Conservation (phyloP, 2,329 filamentous ascomycete genomes). For the Simplicillium sp. region DNA sequence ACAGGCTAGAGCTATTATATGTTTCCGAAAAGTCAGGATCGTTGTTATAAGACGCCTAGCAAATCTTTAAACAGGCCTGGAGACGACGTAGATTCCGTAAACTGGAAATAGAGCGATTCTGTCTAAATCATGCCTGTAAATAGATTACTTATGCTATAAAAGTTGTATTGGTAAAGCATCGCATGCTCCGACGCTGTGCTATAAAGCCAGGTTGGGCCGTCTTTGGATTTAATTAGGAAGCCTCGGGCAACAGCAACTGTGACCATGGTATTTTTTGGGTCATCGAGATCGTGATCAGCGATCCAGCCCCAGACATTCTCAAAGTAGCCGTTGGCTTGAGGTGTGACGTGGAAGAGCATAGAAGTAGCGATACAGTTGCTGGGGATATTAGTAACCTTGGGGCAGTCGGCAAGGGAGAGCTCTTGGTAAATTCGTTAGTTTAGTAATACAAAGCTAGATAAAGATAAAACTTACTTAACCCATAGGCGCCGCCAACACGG, state of each 20-base stretch:
- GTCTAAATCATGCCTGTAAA: conserved; percentile 55
- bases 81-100: conserved; percentile 18
- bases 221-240: conserved; percentile 14
- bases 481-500: conserved; percentile 13
- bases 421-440: conserved; percentile 43
- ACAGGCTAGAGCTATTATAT: background rate
- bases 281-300: conserved; percentile 42
- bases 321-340: conserved; percentile 31
- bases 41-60: background rate
- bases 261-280: conserved; percentile 13
- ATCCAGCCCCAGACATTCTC: conserved; percentile 55
- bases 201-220: conserved; percentile 21
- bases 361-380: conserved; percentile 50
- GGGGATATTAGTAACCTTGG: conserved; percentile 37
- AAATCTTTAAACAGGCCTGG: background rate
- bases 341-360: conserved; percentile 33
- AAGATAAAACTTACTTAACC: background rate
- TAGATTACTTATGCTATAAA: conserved; percentile 34
- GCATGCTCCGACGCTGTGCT: conserved; percentile 40
- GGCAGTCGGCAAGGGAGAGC: conserved; percentile 54
- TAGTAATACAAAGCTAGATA: no score
- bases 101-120: conserved; percentile 53
- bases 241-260: conserved; percentile 21
- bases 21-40: background rate
- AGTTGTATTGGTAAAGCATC: conserved; percentile 40